Conservation (phyloP, 73 alveolate species). For the Uronychia setigera region DNA sequence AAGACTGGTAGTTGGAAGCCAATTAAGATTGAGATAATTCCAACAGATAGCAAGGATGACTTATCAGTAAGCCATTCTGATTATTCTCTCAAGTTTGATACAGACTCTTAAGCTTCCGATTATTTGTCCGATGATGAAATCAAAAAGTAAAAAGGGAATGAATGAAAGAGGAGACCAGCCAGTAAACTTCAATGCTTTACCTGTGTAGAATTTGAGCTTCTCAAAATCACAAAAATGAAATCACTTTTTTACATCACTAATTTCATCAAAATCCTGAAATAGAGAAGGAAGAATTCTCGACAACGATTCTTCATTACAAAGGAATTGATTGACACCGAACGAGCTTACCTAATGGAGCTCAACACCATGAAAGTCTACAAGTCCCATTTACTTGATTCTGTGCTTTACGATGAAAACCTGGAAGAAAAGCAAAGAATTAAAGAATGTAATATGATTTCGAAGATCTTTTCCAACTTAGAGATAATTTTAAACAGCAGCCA, state of each 20-base stretch:
- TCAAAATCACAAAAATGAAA: background rate
- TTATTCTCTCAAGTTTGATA: background rate
- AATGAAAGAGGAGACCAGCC: background rate
- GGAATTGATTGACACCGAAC: background rate
- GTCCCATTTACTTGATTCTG: background rate
- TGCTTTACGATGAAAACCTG: background rate
- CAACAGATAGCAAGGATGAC: too few relatives aligned
- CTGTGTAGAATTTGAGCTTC: background rate
- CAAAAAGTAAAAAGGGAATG: background rate
- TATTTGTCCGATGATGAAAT: background rate
- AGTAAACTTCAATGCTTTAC: background rate
- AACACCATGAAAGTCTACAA: background rate
- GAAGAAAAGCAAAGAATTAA: background rate
- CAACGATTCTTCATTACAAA: background rate
- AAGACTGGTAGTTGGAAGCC: too few relatives aligned
- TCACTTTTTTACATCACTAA: background rate
- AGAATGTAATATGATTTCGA: background rate
- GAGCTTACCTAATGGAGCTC: background rate
- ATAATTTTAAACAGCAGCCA: too few relatives aligned
- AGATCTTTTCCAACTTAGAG: background rate
- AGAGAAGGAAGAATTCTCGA: background rate
- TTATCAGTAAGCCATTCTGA: too few relatives aligned
- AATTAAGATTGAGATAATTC: too few relatives aligned
- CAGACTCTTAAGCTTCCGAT: background rate
- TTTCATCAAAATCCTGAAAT: background rate